Evolutionary conservation across 805 yeast species (phyloP).

Genomic region (Saccharomycopsis selenospora): DNA sequence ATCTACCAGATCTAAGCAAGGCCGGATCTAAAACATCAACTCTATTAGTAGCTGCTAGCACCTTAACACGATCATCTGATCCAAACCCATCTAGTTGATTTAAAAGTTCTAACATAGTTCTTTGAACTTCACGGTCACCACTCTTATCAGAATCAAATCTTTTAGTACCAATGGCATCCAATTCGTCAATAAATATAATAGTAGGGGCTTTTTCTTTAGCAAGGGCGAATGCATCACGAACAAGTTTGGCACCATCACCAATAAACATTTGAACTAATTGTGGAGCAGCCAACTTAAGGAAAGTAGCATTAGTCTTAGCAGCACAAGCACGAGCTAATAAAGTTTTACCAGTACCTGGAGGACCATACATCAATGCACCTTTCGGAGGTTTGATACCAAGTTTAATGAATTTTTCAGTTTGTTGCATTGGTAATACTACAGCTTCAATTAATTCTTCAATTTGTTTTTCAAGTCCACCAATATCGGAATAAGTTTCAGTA

Average conservation of each 20-base stretch:
- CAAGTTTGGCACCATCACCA: slow-evolving; percentile 98
- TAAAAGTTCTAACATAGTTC: slow-evolving; percentile 97
- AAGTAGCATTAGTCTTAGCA: slow-evolving; percentile 96
- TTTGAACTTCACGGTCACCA: slow-evolving; percentile 97
- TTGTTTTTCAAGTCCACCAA: slow-evolving; percentile 97
- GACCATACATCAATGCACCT: slow-evolving; percentile 98
- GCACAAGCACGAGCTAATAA: slow-evolving; percentile 97
- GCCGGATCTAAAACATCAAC: slow-evolving; percentile 99
- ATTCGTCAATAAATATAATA: slow-evolving; percentile 93
- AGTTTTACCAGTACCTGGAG: slow-evolving; percentile 99
- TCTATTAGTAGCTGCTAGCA: slow-evolving; percentile 95
- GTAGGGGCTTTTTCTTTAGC: slow-evolving; percentile 99
- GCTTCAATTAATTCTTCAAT: slow-evolving; percentile 98
- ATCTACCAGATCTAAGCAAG: slow-evolving; percentile 89
- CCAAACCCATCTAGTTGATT: slow-evolving; percentile 98
- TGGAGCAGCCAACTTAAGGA: slow-evolving; percentile 93
- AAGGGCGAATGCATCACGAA: slow-evolving; percentile 93
- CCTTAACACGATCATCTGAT: slow-evolving; percentile 94
- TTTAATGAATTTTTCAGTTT: slow-evolving; percentile 89
- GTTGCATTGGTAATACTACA: slow-evolving; percentile 96
- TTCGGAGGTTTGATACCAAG: slow-evolving; percentile 97
- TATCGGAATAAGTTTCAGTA: slow-evolving; percentile 92
- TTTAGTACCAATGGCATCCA: slow-evolving; percentile 98
- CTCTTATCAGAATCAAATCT: slow-evolving; percentile 96
- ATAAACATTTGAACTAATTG: slow-evolving; percentile 97